Conservation (phyloP, 176 grass and related monocot species). For the Juncus effusus region DNA sequence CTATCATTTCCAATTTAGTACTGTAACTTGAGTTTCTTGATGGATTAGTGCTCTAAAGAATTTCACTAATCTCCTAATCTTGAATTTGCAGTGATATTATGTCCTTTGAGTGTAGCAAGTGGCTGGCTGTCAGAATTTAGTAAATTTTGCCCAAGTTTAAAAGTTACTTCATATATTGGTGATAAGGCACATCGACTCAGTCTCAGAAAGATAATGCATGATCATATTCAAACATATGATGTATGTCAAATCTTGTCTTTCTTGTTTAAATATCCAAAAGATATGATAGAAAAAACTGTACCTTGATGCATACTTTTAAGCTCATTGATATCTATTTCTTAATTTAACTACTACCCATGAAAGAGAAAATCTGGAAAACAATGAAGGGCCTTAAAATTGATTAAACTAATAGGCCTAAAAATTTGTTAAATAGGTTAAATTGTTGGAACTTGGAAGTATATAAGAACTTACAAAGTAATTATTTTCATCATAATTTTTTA, state of each 20-base stretch:
- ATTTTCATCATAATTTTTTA: neutral
- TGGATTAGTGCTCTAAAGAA: conserved; percentile 29
- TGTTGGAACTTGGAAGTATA: neutral
- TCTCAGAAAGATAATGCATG: conserved; percentile 49
- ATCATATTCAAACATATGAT: conserved; percentile 39
- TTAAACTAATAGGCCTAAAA: conserved; percentile 1
- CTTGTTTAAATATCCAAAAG: neutral
- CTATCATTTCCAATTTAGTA: neutral
- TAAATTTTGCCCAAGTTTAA: conserved; percentile 68
- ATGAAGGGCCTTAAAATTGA: conserved; percentile 13
- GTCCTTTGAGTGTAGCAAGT: conserved; percentile 73
- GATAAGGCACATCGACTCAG: conserved; percentile 52
- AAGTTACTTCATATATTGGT: conserved; percentile 59
- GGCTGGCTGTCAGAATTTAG: conserved; percentile 78
- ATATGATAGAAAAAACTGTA: neutral
- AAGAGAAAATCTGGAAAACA: neutral
- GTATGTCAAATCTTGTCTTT: conserved; percentile 25
- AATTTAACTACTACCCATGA: neutral
- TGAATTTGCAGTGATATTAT: conserved; percentile 70
- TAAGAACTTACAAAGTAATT: conserved; percentile 10
- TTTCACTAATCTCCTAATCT: conserved; percentile 20
- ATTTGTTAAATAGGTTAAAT: no score
- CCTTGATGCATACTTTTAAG: neutral
- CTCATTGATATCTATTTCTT: neutral
- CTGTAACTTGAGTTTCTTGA: neutral